Conservation (phyloP, 2,329 filamentous ascomycete genomes). For the Parastagonospora avenae region DNA sequence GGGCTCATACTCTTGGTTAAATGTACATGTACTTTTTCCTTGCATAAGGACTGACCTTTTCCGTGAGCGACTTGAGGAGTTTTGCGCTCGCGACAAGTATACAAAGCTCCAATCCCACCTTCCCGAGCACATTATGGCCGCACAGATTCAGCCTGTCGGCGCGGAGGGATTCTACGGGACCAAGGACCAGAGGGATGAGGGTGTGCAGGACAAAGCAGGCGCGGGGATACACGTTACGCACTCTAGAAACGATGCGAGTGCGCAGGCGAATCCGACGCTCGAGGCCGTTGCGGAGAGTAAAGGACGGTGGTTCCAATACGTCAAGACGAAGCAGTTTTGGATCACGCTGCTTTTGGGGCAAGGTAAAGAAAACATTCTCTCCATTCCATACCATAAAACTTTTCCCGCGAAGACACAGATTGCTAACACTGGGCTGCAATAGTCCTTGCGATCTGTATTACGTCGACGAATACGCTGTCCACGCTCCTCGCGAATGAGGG, state of each 20-base stretch:
- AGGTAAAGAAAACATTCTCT: conserved; percentile 37
- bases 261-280: conserved; percentile 21
- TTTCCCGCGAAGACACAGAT: background rate
- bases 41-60: conserved; percentile 7
- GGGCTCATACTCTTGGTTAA: background rate
- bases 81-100: conserved; percentile 46
- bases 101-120: conserved; percentile 42
- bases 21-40: background rate
- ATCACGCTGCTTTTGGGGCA: conserved; percentile 76
- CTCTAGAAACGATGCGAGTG: conserved; percentile 35
- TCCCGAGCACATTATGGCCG: conserved; percentile 8
- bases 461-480: conserved; percentile 88
- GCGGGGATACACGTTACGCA: conserved; percentile 14
- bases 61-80: conserved; percentile 50
- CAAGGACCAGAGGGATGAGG: conserved; percentile 13
- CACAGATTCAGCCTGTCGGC: conserved; percentile 1
- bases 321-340: conserved; percentile 87
- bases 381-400: background rate
- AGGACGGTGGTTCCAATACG: conserved; percentile 67
- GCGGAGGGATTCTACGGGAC: conserved; percentile 13
- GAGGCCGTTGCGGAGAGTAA: conserved; percentile 47
- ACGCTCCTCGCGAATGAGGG: conserved; percentile 70
- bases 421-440: background rate
- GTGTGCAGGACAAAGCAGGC: conserved; percentile 20
- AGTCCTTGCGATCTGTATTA: conserved; percentile 75